Percentiles rank a stretch among this genome's conserved stretches.
These are phyloP conservation scores for Puya raimondii DNA, from an alignment of 176 grass and related monocot species.

Conservation along the genomic window DNA sequence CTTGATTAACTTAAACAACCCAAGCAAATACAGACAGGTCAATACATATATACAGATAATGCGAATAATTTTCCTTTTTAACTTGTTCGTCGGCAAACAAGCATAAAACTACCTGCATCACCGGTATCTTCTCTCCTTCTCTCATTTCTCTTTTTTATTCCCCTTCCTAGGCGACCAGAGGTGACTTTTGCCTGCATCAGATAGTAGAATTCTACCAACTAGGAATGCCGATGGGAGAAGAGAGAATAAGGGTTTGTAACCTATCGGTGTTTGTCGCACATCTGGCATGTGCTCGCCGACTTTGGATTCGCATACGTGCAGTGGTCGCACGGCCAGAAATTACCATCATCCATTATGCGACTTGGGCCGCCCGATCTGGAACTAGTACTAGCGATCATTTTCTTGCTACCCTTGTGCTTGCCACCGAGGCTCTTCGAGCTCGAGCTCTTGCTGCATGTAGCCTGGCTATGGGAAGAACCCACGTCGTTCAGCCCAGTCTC, in stretches of 20 bases:
- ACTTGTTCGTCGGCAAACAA: background rate
- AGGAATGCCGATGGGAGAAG: background rate
- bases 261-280: constrained; percentile 53
- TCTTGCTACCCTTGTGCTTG: constrained; percentile 77
- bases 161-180: background rate
- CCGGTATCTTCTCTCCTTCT: background rate
- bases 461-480: constrained; percentile 71
- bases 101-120: background rate
- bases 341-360: constrained; percentile 54
- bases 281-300: constrained; percentile 48
- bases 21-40: background rate
- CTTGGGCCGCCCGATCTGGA: constrained; percentile 44
- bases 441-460: constrained; percentile 51
- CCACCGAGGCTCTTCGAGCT: constrained; percentile 55
- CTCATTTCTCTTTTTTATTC: background rate
- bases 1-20: background rate
- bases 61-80: background rate
- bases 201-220: background rate
- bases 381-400: constrained; percentile 31
- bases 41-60: background rate
- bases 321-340: constrained; percentile 72
- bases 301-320: constrained; percentile 79
- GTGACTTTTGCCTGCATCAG: background rate
- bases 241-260: background rate
- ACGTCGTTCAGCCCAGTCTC: constrained; percentile 94